Base-by-base conservation (phyloP, 305 asterid species). In the Fraxinus xanthoxyloides region DNA sequence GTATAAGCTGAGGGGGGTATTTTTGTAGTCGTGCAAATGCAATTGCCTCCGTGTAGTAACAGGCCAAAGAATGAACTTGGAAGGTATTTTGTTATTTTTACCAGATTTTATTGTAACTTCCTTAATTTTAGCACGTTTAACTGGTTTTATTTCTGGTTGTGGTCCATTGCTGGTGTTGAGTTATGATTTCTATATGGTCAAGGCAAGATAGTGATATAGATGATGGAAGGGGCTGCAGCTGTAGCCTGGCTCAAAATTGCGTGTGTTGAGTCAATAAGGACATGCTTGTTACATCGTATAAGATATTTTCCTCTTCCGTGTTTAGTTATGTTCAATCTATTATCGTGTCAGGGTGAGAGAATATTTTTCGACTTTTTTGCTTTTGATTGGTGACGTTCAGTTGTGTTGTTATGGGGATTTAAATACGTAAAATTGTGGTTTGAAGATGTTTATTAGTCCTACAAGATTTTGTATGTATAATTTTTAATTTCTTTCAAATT, bases 1-100 rank as follows among this genome's bases (percentile, higher is more conserved):
- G 34, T 61, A 19, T 79, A 38, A 77, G 78, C 80, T 74, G 72
- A 81, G 84, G 85, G 78, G 86, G 76, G 87, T 54, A 84, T 80
- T 81, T 81, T 73, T 80, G 81, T 78, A 38, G 82, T 35, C 46
- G 48, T 79, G 73, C 73, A n/a, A 9, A 8, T 77, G 88, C 78
- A n/a, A 9, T 38, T 77, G 89, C 78, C 79, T 5, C 78, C 82
- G 34, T 10, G 4, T 38, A 5, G 24, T 35, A 72, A 80, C 84
- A 72, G 73, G 80, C 79, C 76, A 65, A 80, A 77, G 78, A 77
- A 76, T 26, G 56, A 70, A 72, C 17, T 8, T 28, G 84, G 79
- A 48, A 26, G 67, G 23, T 75, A 67, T 74, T 61, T 77, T 24
- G 65, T 84, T 69, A 77, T 43, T 63, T 61, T 61, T 74, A 76